These are phyloP conservation scores for Themeda triandra DNA, from an alignment of 176 grass and related monocot genomes.

Conservation along the genomic window DNA sequence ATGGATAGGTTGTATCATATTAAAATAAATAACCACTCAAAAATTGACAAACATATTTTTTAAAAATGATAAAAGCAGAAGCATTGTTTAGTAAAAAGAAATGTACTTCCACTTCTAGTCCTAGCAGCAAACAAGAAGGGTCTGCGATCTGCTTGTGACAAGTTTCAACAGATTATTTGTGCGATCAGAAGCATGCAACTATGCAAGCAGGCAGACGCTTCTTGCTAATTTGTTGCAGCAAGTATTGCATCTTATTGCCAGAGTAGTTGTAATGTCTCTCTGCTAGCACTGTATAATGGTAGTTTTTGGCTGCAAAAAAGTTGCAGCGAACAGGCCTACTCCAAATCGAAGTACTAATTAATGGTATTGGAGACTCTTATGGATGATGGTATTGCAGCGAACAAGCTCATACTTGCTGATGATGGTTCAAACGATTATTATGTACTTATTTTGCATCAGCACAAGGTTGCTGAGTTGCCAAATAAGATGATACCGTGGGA, in stretches of 20 bases:
- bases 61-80: not conserved
- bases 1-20: not conserved
- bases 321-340: no score
- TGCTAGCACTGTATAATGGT: no score
- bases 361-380: not conserved
- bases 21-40: not conserved
- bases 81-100: not conserved
- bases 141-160: not conserved
- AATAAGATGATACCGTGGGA: not conserved
- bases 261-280: no score
- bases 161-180: not conserved
- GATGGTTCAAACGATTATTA: not conserved
- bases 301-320: no score
- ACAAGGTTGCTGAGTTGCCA: not conserved
- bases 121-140: not conserved
- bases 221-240: no score
- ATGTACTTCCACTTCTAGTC: not conserved
- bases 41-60: not conserved
- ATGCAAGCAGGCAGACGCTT: not conserved
- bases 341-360: not conserved
- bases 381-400: no score
- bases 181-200: not conserved
- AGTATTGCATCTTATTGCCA: no score
- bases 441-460: not conserved
- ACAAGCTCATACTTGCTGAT: not conserved